phyloP scores from a whole-genome alignment of 768 basidiomycete genomes.

The Lactifluus pinguis region DNA sequence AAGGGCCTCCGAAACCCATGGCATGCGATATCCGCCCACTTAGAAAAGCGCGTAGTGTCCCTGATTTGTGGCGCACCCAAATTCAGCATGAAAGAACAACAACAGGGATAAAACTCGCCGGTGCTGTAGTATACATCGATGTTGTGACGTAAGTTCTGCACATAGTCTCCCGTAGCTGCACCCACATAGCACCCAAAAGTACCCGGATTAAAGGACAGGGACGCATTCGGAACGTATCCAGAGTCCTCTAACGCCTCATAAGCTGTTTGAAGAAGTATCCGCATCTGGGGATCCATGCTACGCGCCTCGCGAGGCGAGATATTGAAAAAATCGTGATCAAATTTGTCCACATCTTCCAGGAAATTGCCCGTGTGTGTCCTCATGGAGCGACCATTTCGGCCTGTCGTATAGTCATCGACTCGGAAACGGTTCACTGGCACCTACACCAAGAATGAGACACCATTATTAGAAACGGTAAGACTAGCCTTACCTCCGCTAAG shows the following conservation, averaged over 20 bases:
- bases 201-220: slow-evolving; percentile 41
- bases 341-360: slow-evolving; percentile 43
- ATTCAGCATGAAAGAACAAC: not conserved
- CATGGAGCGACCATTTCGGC: slow-evolving; percentile 33
- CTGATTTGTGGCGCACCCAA: slow-evolving; percentile 26
- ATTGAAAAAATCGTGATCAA: slow-evolving; percentile 65
- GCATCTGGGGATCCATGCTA: slow-evolving; percentile 71
- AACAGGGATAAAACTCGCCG: slow-evolving; percentile 30
- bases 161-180: slow-evolving; percentile 61
- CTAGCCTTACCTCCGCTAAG: slow-evolving; percentile 39
- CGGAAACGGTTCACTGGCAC: slow-evolving; percentile 54
- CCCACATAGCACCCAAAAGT: slow-evolving; percentile 60
- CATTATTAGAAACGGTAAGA: not conserved
- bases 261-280: slow-evolving; percentile 55
- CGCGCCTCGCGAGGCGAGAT: slow-evolving; percentile 67
- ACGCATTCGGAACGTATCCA: slow-evolving; percentile 57
- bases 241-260: slow-evolving; percentile 63
- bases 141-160: slow-evolving; percentile 50
- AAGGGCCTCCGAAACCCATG: slow-evolving; percentile 60
- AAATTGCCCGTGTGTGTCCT: slow-evolving; percentile 57
- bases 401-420: slow-evolving; percentile 31
- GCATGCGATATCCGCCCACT: slow-evolving; percentile 66
- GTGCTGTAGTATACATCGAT: slow-evolving; percentile 67
- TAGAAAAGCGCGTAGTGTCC: slow-evolving; percentile 59
- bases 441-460: slow-evolving; percentile 28